Percentiles rank a stretch among this genome's conserved stretches.
Evolutionary conservation across 1,139 yeast genomes (phyloP).

Genomic region (Yamadazyma membranifaciens): DNA sequence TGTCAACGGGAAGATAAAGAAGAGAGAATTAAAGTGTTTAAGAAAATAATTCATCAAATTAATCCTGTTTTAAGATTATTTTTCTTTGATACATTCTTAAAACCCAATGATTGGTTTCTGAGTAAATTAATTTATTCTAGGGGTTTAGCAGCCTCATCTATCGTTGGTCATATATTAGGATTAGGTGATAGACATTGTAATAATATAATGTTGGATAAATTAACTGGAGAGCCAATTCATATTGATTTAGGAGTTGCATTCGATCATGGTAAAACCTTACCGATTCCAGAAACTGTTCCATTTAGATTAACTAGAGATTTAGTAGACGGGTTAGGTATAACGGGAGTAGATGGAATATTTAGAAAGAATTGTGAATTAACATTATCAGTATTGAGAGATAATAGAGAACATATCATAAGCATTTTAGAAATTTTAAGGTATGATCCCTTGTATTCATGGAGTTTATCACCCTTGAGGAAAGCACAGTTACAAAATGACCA

Average conservation of each 20-base stretch:
- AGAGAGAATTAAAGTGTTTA: conserved; percentile 51
- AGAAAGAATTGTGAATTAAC: conserved; percentile 72
- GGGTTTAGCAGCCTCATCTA: conserved; percentile 83
- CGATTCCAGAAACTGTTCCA: conserved; percentile 92
- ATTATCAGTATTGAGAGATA: conserved; percentile 61
- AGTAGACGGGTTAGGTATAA: conserved; percentile 88
- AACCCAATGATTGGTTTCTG: conserved; percentile 71
- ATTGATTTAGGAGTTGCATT: conserved; percentile 96
- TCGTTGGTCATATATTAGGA: conserved; percentile 85
- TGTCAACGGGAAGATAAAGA: conserved; percentile 46
- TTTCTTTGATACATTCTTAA: conserved; percentile 65
- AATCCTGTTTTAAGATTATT: conserved; percentile 69
- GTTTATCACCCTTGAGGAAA: conserved; percentile 67
- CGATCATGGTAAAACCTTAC: conserved; percentile 81
- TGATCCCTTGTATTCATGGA: conserved; percentile 95
- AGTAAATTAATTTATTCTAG: conserved; percentile 66
- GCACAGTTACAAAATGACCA: conserved; percentile 52
- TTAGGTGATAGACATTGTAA: conserved; percentile 95
- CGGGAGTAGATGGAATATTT: conserved; percentile 78
- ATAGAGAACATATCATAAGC: conserved; percentile 70
- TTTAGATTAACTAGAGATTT: conserved; percentile 87
- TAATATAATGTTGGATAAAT: conserved; percentile 77
- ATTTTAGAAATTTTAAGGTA: conserved; percentile 83
- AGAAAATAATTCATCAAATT: conserved; percentile 48
- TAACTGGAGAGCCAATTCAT: conserved; percentile 88